Percentiles rank a stretch among this genome's conserved stretches.
Conservation (phyloP, 352 stramenopile genomes). For the Saprolegnia diclina region DNA sequence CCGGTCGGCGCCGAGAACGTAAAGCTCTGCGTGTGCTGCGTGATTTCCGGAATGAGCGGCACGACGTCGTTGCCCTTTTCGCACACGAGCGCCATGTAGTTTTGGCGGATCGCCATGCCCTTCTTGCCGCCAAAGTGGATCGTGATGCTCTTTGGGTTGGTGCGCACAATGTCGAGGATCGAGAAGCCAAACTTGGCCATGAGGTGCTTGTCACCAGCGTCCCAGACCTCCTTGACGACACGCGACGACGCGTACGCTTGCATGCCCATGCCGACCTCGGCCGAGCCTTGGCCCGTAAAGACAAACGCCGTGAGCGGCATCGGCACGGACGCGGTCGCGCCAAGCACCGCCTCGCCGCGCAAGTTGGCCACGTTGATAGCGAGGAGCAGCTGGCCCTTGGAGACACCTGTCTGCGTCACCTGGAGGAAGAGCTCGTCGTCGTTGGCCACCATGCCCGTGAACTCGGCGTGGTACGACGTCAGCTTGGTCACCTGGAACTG, state of each 20-base stretch:
- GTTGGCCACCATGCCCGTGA: conserved; percentile 86
- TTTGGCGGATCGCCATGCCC: conserved; percentile 71
- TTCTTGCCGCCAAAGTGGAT: conserved; percentile 83
- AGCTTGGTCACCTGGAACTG: conserved; percentile 69
- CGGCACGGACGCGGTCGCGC: conserved; percentile 58
- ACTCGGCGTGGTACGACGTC: conserved; percentile 63
- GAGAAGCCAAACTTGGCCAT: conserved; percentile 77
- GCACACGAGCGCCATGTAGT: conserved; percentile 74
- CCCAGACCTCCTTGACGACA: conserved; percentile 71
- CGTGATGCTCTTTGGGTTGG: conserved; percentile 76
- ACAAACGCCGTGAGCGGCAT: conserved; percentile 69
- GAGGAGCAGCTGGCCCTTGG: conserved; percentile 58
- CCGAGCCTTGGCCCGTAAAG: conserved; percentile 83
- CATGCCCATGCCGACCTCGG: conserved; percentile 83
- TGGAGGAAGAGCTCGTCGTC: conserved; percentile 77
- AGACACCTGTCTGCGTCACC: conserved; percentile 58
- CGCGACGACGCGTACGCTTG: conserved; percentile 71
- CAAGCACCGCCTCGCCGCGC: conserved; percentile 67
- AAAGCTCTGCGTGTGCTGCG: conserved; percentile 71
- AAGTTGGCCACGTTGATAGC: conserved; percentile 71
- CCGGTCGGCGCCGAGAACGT: conserved; percentile 70
- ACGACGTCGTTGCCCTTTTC: conserved; percentile 52
- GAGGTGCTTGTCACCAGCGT: conserved; percentile 69
- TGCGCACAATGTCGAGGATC: conserved; percentile 82
- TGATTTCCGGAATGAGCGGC: conserved; percentile 77